These are phyloP conservation scores for Cucurbita pepo DNA, from an alignment of 306 rosid species.

Conservation along the genomic window DNA sequence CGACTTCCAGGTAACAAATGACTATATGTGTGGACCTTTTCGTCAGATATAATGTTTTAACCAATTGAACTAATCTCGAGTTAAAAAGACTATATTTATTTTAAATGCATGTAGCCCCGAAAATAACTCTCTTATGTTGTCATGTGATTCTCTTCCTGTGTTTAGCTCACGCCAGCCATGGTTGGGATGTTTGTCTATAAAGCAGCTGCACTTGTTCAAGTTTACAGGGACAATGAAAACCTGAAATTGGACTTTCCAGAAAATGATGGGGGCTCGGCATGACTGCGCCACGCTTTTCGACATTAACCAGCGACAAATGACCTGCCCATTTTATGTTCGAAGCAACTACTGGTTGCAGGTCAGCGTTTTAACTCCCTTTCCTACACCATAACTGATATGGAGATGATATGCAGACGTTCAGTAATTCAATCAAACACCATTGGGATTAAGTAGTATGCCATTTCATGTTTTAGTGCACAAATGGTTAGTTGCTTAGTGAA, in stretches of 20 bases:
- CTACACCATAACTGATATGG: neutral
- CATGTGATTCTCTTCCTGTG: constrained; percentile 3
- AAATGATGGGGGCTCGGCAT: constrained; percentile 13
- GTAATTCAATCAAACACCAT: neutral
- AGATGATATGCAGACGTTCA: neutral
- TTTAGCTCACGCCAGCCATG: constrained; percentile 85
- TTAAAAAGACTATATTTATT: neutral
- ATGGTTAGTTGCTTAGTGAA: neutral
- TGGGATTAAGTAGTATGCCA: neutral
- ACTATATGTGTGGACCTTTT: neutral
- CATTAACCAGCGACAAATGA: neutral
- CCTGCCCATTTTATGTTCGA: neutral
- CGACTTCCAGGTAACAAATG: constrained; percentile 64
- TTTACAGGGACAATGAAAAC: constrained; percentile 79
- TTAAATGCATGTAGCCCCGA: neutral
- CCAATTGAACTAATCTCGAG: neutral
- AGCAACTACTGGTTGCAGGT: neutral
- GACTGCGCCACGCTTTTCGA: neutral
- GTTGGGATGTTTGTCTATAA: constrained; percentile 88
- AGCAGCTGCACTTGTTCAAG: constrained; percentile 83
- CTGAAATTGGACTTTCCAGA: constrained; percentile 52
- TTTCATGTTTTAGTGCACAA: neutral
- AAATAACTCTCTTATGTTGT: neutral
- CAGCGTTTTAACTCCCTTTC: neutral
- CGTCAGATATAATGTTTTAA: neutral